Percentiles rank a stretch among this genome's conserved stretches.
Evolutionary conservation across 352 stramenopile species (phyloP).

Genomic region (Globisporangium irregulare): DNA sequence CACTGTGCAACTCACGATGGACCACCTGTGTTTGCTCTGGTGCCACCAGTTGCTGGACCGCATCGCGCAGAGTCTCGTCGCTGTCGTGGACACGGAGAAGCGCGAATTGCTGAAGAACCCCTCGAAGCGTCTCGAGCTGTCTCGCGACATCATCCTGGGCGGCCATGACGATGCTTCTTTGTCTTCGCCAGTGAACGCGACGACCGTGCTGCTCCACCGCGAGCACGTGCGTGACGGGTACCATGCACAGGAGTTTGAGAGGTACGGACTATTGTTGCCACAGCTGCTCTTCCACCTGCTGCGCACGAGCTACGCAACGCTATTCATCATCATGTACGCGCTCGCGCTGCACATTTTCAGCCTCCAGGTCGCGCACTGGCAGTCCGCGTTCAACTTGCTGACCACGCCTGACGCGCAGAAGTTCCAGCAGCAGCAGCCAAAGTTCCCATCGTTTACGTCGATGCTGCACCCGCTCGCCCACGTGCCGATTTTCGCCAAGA

Average conservation of each 20-base stretch:
- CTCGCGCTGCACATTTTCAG: conserved; percentile 64
- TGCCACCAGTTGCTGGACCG: conserved; percentile 76
- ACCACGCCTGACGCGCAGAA: conserved; percentile 12
- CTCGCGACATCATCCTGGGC: conserved; percentile 42
- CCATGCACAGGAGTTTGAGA: conserved; percentile 40
- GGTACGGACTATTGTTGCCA: conserved; percentile 44
- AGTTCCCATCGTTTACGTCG: conserved; percentile 53
- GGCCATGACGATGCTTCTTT: background rate
- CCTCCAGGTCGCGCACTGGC: conserved; percentile 64
- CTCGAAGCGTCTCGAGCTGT: conserved; percentile 36
- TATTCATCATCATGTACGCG: conserved; percentile 64
- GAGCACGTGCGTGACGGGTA: conserved; percentile 54
- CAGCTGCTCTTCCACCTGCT: conserved; percentile 49
- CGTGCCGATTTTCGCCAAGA: conserved; percentile 28
- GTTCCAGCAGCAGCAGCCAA: conserved; percentile 20
- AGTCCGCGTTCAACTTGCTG: conserved; percentile 56
- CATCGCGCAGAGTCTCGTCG: conserved; percentile 60
- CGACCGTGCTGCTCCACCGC: conserved; percentile 37
- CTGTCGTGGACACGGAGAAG: conserved; percentile 49
- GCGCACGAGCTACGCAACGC: conserved; percentile 36
- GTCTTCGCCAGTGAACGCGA: conserved; percentile 2
- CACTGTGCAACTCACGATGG: conserved; percentile 56
- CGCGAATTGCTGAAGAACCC: conserved; percentile 42
- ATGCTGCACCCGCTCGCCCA: conserved; percentile 57
- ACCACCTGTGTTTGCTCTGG: conserved; percentile 84